Base-by-base conservation (phyloP, 228 moss, liverwort and hornwort genomes). In the Sphagnum magellanicum region DNA sequence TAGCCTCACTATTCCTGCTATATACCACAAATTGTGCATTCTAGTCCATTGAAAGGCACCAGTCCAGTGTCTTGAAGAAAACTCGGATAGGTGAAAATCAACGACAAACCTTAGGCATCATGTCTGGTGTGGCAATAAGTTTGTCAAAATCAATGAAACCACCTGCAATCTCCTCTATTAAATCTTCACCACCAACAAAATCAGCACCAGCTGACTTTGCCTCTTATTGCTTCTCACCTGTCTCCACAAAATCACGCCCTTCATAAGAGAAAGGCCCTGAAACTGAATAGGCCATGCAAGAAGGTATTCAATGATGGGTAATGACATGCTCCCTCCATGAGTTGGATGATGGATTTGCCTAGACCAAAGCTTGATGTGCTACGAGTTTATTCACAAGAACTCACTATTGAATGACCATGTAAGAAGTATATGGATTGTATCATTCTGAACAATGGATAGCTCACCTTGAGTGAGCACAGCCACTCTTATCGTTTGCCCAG, bases 111-210 rank as follows among this genome's bases (percentile, higher is more conserved):
- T 98, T 98, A 17, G 98, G 98, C 98, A 94, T 98, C 98, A 98
- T 98, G 75, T 98, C 98, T n/a, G 98, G 98, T 70, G 98, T 90
- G 12, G 98, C 94, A 66, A 98, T 94, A 60, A 98, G 94, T 81
- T 98, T 98, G 82, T 98, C 98, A 51, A 98, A 98, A 47, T 92
- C 98, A 90, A 98, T 74, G 68, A 98, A 89, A 4, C 94, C 98
- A 14, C 76, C 74, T 4, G 94, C 70, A 58, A 94, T 98, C 76
- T 93, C 83, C 49, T 92, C 90, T 52, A 98, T 98, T 74, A 93
- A 79, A 55, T 98, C 98, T 62, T 94, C 94, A 61, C 81, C 94
- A 64, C 98, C 98, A 51, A 98, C 91, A 48, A 93, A 75, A 73
- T 93, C 91, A 11, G 97, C 98, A 76, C 92, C 98, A 3, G 94